These are phyloP conservation scores for Globisporangium orthogonon DNA, from an alignment of 352 stramenopile species.

Conservation along the genomic window DNA sequence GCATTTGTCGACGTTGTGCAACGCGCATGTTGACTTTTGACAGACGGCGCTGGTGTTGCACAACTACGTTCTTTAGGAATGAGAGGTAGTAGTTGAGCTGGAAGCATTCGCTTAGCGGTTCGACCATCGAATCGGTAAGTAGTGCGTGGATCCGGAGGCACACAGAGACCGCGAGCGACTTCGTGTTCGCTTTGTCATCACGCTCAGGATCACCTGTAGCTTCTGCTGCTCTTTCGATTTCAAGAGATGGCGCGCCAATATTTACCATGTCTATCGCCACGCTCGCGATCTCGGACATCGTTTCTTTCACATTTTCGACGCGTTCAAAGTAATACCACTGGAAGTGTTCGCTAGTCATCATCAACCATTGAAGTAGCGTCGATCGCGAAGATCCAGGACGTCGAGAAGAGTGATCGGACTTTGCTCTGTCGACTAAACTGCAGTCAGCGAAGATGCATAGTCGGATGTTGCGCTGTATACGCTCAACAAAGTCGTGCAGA, in stretches of 20 bases:
- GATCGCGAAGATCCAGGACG: background rate
- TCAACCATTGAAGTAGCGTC: slow-evolving; percentile 3
- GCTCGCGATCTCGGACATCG: slow-evolving; percentile 5
- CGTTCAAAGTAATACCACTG: slow-evolving; percentile 12
- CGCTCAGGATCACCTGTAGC: background rate
- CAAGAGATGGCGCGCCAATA: background rate
- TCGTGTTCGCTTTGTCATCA: background rate
- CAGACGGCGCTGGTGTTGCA: background rate
- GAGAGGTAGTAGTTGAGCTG: slow-evolving; percentile 11
- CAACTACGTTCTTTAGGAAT: slow-evolving; percentile 15
- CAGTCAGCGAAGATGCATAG: slow-evolving; percentile 29
- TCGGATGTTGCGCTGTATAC: slow-evolving; percentile 34
- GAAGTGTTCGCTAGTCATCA: slow-evolving; percentile 6
- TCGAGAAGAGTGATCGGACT: background rate
- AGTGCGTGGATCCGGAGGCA: slow-evolving; percentile 7
- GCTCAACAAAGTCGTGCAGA: slow-evolving; percentile 20
- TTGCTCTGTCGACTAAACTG: background rate
- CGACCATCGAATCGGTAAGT: slow-evolving; percentile 1
- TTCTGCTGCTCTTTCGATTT: background rate
- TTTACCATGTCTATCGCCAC: background rate
- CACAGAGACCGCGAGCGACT: background rate
- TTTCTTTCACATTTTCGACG: background rate
- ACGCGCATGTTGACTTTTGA: background rate
- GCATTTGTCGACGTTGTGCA: background rate
- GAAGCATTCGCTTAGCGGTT: slow-evolving; percentile 2